Percentiles rank a stretch among this genome's conserved stretches.
These are phyloP conservation scores for Zygosaccharomyces lentus DNA, from an alignment of 805 yeast species.

Conservation along the genomic window DNA sequence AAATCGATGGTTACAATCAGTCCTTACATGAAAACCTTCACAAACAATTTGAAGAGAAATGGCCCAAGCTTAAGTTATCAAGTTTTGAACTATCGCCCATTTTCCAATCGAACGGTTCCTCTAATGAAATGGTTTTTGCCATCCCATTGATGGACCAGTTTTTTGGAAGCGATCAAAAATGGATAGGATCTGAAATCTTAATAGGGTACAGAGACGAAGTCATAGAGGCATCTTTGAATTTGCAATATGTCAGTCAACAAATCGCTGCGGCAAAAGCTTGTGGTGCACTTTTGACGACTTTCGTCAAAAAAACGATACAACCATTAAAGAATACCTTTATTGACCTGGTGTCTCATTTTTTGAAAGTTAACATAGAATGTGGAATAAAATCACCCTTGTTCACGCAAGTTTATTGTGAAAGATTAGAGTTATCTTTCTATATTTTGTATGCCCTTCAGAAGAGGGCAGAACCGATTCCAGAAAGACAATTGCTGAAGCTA, in stretches of 20 bases:
- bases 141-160: slow-evolving; percentile 58
- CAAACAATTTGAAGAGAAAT: slow-evolving; percentile 43
- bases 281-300: slow-evolving; percentile 73
- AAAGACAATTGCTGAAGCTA: slow-evolving; percentile 25
- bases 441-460: slow-evolving; percentile 30
- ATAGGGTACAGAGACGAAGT: slow-evolving; percentile 46
- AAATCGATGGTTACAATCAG: slow-evolving; percentile 45
- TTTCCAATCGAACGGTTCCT: slow-evolving; percentile 46
- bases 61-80: slow-evolving; percentile 44
- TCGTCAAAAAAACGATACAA: slow-evolving; percentile 41
- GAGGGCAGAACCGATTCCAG: slow-evolving; percentile 20
- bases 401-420: slow-evolving; percentile 50
- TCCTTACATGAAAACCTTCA: slow-evolving; percentile 45
- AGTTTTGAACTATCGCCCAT: slow-evolving; percentile 50
- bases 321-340: slow-evolving; percentile 36
- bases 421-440: slow-evolving; percentile 66
- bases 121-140: slow-evolving; percentile 52
- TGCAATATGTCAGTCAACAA: slow-evolving; percentile 64
- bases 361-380: slow-evolving; percentile 48
- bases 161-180: slow-evolving; percentile 42
- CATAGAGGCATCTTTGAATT: slow-evolving; percentile 53
- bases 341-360: slow-evolving; percentile 44
- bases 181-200: slow-evolving; percentile 36
- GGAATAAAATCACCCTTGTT: slow-evolving; percentile 49
- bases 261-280: slow-evolving; percentile 65